These are phyloP conservation scores for Xerocomellus dryophilus DNA, from an alignment of 768 basidiomycete genomes.

Conservation along the genomic window DNA sequence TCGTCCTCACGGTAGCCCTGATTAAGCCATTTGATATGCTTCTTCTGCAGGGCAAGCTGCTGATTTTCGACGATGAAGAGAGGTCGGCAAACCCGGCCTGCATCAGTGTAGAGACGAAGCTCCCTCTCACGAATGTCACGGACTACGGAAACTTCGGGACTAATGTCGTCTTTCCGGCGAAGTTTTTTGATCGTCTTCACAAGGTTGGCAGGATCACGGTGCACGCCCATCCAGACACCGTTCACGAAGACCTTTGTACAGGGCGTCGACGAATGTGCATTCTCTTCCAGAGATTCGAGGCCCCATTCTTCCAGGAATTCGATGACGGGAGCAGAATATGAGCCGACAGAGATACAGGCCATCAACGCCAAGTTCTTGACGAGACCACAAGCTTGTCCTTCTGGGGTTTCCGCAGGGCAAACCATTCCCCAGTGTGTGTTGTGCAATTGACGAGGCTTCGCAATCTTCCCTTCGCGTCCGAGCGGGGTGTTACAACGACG, in stretches of 20 bases:
- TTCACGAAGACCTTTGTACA: conserved; percentile 98
- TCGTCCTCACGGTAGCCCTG: conserved; percentile 57
- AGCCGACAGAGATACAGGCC: conserved; percentile 97
- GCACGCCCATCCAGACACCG: conserved; percentile 99
- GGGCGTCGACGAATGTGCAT: conserved; percentile 76
- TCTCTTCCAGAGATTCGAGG: conserved; percentile 91
- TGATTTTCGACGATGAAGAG: conserved; percentile 96
- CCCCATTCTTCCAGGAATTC: conserved; percentile 99
- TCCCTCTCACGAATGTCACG: conserved; percentile 97
- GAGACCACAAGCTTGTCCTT: conserved; percentile 98
- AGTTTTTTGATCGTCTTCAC: conserved; percentile 92
- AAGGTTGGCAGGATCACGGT: conserved; percentile 89
- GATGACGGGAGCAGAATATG: conserved; percentile 91
- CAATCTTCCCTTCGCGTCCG: conserved; percentile 97
- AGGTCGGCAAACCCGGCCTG: conserved; percentile 91
- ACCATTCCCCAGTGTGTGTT: conserved; percentile 99
- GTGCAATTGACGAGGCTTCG: conserved; percentile 97
- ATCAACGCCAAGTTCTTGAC: conserved; percentile 98
- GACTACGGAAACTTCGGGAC: conserved; percentile 94
- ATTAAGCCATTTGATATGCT: conserved; percentile 73
- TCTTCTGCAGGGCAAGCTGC: conserved; percentile 77
- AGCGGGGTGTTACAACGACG: conserved; percentile 98
- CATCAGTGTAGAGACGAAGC: conserved; percentile 91
- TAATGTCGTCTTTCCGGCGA: conserved; percentile 91
- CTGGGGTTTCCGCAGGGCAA: conserved; percentile 98